Evolutionary conservation across 2,329 filamentous ascomycete species (phyloP).

Genomic region (Fusarium verrucosum): DNA sequence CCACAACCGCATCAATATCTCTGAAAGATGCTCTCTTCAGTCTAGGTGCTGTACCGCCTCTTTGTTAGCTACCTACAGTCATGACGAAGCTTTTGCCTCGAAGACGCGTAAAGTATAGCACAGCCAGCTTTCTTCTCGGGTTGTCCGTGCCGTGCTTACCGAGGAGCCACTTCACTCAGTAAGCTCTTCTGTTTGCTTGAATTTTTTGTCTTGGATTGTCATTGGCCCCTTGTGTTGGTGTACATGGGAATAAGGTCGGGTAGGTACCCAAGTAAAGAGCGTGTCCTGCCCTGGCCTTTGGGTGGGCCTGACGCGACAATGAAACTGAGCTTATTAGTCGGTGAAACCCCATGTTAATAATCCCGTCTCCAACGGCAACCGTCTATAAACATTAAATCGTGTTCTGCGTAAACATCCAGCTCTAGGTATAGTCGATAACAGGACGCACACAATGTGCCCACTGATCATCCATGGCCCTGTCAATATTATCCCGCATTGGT

Average conservation of each 20-base stretch:
- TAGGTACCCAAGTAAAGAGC: constrained; percentile 18
- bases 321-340: neutral
- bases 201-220: neutral
- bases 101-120: neutral
- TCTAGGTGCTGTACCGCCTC: neutral
- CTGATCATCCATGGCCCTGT: neutral
- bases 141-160: constrained; percentile 1
- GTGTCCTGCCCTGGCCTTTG: neutral
- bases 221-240: no score
- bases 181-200: neutral
- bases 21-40: neutral
- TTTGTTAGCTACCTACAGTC: neutral
- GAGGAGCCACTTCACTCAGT: neutral
- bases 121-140: neutral
- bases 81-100: constrained; percentile 1
- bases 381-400: constrained; percentile 6
- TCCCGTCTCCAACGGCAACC: constrained; percentile 37
- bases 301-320: constrained; percentile 23
- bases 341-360: constrained; percentile 14
- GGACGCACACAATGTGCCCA: neutral
- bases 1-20: neutral
- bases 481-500: constrained; percentile 4
- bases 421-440: neutral
- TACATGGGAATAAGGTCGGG: neutral
- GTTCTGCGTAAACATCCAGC: constrained; percentile 2